phyloP scores from a whole-genome alignment of 352 stramenopile species.

The Phytophthora megakarya region DNA sequence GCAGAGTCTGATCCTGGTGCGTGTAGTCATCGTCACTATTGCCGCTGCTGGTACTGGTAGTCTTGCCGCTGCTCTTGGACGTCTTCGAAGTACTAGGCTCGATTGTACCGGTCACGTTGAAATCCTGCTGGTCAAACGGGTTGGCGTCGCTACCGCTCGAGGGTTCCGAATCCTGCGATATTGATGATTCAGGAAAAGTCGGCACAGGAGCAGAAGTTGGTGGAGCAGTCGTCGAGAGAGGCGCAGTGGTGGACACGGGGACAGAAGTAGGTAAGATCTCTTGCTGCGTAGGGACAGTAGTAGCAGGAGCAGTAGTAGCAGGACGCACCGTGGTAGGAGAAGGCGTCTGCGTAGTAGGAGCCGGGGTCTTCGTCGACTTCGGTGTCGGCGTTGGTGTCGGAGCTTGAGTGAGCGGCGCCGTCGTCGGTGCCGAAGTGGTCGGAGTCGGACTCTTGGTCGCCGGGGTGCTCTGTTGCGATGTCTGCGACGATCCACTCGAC shows the following conservation, averaged over 20 bases:
- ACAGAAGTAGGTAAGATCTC: slow-evolving; percentile 31
- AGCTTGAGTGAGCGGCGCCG: slow-evolving; percentile 14
- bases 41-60: slow-evolving; percentile 2
- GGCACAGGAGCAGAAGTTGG: slow-evolving; percentile 20
- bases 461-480: slow-evolving; percentile 11
- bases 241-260: slow-evolving; percentile 26
- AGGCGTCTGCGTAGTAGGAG: slow-evolving; percentile 30
- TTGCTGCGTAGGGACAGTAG: slow-evolving; percentile 29
- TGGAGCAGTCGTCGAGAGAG: slow-evolving; percentile 17
- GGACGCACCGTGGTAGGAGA: slow-evolving; percentile 38
- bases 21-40: slow-evolving; percentile 12
- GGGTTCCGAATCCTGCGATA: slow-evolving; percentile 20
- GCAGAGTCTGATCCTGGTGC: slow-evolving; percentile 24
- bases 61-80: slow-evolving; percentile 2
- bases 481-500: slow-evolving; percentile 13
- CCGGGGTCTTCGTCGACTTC: slow-evolving; percentile 16
- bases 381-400: slow-evolving; percentile 18
- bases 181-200: slow-evolving; percentile 16
- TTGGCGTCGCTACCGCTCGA: slow-evolving; percentile 14
- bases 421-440: slow-evolving; percentile 10
- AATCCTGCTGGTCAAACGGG: slow-evolving; percentile 8
- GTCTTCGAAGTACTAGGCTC: slow-evolving; percentile 15
- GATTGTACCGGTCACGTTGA: slow-evolving; percentile 26
- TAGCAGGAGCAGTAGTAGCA: slow-evolving; percentile 23
- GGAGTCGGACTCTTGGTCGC: slow-evolving; percentile 11